phyloP scores from a whole-genome alignment of 2,329 filamentous ascomycete species.

The Rasamsonia emersonii region DNA sequence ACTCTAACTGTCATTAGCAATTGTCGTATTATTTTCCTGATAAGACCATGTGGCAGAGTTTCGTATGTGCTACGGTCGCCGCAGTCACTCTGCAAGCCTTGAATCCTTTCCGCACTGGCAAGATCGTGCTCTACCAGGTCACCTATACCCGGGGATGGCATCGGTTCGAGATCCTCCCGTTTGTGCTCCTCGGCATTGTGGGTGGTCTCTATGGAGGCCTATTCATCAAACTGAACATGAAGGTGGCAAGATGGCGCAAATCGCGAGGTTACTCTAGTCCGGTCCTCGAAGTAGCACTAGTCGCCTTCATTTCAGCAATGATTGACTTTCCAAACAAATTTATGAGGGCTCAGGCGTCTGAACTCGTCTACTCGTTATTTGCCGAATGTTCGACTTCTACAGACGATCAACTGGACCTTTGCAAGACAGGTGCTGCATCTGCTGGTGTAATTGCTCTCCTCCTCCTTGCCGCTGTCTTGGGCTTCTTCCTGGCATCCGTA shows the following conservation, averaged over 20 bases:
- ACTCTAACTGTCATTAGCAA: constrained; percentile 46
- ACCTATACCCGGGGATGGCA: constrained; percentile 90
- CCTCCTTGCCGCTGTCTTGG: constrained; percentile 70
- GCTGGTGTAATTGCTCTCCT: constrained; percentile 75
- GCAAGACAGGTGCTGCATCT: constrained; percentile 76
- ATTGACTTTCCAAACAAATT: constrained; percentile 95
- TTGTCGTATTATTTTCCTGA: constrained; percentile 96
- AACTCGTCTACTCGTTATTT: constrained; percentile 86
- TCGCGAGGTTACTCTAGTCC: constrained; percentile 62
- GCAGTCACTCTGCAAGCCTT: constrained; percentile 86
- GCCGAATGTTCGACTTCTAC: constrained; percentile 75
- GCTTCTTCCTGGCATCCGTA: constrained; percentile 74
- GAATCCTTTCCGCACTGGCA: constrained; percentile 89
- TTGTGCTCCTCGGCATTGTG: constrained; percentile 73
- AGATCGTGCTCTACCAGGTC: constrained; percentile 92
- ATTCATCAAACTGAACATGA: constrained; percentile 93
- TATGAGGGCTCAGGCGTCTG: constrained; percentile 85
- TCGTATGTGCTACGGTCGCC: constrained; percentile 98
- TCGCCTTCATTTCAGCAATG: constrained; percentile 73
- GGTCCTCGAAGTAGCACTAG: constrained; percentile 67
- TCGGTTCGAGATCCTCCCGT: constrained; percentile 85
- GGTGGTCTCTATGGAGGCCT: constrained; percentile 91
- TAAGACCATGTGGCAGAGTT: constrained; percentile 99
- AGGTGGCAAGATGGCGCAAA: constrained; percentile 71
- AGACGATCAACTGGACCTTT: constrained; percentile 84